Evolutionary conservation across 163 green algal species (phyloP).

Genomic region (Scenedesmus sp.): DNA sequence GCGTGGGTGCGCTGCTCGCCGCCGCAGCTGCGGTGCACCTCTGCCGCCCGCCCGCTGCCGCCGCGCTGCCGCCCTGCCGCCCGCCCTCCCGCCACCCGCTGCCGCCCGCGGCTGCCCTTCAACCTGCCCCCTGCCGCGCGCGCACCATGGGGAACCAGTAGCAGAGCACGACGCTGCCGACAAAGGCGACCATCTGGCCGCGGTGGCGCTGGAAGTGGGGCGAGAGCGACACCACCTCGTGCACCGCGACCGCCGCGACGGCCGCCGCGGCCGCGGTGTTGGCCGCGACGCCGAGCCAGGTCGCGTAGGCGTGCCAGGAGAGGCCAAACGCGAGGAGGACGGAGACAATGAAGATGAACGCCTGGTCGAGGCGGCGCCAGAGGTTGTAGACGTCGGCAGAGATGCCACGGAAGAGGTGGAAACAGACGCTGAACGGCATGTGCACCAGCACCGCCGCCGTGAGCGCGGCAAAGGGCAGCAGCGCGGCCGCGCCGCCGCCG

Average conservation of each 20-base stretch:
- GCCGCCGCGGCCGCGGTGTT: slow-evolving; percentile 21
- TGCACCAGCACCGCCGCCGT: slow-evolving; percentile 38
- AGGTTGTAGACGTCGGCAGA: slow-evolving; percentile 44
- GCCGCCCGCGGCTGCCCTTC: too few relatives aligned
- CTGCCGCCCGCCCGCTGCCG: too few relatives aligned
- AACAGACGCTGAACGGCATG: slow-evolving; percentile 44
- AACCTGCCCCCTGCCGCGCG: too few relatives aligned
- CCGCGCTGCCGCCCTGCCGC: too few relatives aligned
- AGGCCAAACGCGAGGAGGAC: slow-evolving; percentile 36
- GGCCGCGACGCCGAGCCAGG: background rate
- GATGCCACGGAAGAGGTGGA: slow-evolving; percentile 46
- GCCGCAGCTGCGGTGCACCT: too few relatives aligned
- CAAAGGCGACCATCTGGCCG: slow-evolving; percentile 35
- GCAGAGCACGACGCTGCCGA: slow-evolving; percentile 33
- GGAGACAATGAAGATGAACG: slow-evolving; percentile 46
- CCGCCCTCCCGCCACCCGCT: too few relatives aligned
- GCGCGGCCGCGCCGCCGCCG: background rate
- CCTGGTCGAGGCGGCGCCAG: slow-evolving; percentile 30
- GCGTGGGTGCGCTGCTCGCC: too few relatives aligned
- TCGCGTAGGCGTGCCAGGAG: slow-evolving; percentile 36
- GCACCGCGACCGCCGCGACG: slow-evolving; percentile 4
- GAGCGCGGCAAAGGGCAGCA: slow-evolving; percentile 30
- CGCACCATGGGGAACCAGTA: slow-evolving; percentile 43
- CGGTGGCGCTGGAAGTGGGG: slow-evolving; percentile 26
- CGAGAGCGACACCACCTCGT: slow-evolving; percentile 2